These are phyloP conservation scores for Moniliophthora roreri DNA, from an alignment of 1,284 basidiomycete species.

Conservation along the genomic window DNA sequence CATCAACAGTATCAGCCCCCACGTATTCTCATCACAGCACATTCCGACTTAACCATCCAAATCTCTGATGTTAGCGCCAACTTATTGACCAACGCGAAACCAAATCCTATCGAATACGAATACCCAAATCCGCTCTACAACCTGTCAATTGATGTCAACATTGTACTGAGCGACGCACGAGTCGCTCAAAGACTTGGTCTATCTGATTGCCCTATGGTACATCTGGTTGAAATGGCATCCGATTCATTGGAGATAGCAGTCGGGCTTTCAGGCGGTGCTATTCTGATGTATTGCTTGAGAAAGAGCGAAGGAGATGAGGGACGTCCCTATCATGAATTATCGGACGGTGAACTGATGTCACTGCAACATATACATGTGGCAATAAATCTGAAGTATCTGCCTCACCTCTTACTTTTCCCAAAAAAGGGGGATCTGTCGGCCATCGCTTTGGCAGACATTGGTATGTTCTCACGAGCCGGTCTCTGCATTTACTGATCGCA, in stretches of 20 bases:
- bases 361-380: conserved; percentile 43
- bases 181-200: conserved; percentile 34
- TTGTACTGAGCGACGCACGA: conserved; percentile 46
- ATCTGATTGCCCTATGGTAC: conserved; percentile 41
- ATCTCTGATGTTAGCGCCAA: conserved; percentile 74
- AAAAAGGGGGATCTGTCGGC: conserved; percentile 49
- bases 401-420: conserved; percentile 60
- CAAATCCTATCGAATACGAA: conserved; percentile 46
- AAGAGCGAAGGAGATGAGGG: conserved; percentile 25
- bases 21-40: conserved; percentile 67
- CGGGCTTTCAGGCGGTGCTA: conserved; percentile 62
- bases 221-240: conserved; percentile 56
- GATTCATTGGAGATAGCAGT: conserved; percentile 71
- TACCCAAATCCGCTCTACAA: conserved; percentile 64
- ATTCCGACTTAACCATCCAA: conserved; percentile 64
- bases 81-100: conserved; percentile 49
- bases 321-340: conserved; percentile 23
- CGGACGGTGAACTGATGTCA: conserved; percentile 46
- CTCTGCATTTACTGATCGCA: no score
- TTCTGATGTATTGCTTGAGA: conserved; percentile 60
- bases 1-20: conserved; percentile 56
- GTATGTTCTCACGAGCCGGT: conserved; percentile 39
- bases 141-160: conserved; percentile 61
- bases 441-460: conserved; percentile 68
- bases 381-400: conserved; percentile 50